Evolutionary conservation across 768 basidiomycete genomes (phyloP), one percentile per base, ranked within the genome.

Genomic region (Lyophyllum decastes): DNA sequence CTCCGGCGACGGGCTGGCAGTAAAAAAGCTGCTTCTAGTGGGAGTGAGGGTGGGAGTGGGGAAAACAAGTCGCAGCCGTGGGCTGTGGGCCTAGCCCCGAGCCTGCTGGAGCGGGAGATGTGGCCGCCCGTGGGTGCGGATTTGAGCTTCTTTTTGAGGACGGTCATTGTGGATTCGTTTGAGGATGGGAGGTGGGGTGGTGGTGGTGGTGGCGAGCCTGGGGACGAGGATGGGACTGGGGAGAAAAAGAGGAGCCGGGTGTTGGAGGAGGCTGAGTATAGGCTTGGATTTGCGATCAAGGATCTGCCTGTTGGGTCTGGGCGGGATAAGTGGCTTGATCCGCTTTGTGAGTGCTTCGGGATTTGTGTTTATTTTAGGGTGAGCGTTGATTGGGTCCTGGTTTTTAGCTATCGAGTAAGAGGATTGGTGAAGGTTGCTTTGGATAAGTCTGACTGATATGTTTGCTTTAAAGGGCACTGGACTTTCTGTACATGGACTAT

Each of bases 71-170:
- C 49, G n/a, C 71, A 74, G 49, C 74, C 73, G 14, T 84, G 87
- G 84, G 83, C 85, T 0, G 80, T 95, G 6, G 94, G 94, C 1
- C 72, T 96, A 6, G 87, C 90, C 9, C 77, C 86, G 0, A 82
- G 83, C 2, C 71, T 96, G n/a, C 82, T 88, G 35, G 86, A 89
- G 45, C 78, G 88, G 34, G 84, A 85, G 49, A 83, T 79, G 4
- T 96, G 94, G 94, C 94, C 94, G 0, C 94, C 94, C 12, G 88
- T 89, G 17, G 92, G 91, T 5, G 81, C 88, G 2, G 93, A 95
- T 66, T 75, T 96, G 49, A 90, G 91, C 64, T 94, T 89, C 72
- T 85, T 88, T 62, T 74, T 96, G 43, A 74, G 93, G 52, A 89
- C 90, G 0, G 94, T 95, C 8, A 88, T 96, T 63, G 83, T 94